These are phyloP conservation scores for Chloris gayana DNA, from an alignment of 176 grass and related monocot species.

Conservation along the genomic window DNA sequence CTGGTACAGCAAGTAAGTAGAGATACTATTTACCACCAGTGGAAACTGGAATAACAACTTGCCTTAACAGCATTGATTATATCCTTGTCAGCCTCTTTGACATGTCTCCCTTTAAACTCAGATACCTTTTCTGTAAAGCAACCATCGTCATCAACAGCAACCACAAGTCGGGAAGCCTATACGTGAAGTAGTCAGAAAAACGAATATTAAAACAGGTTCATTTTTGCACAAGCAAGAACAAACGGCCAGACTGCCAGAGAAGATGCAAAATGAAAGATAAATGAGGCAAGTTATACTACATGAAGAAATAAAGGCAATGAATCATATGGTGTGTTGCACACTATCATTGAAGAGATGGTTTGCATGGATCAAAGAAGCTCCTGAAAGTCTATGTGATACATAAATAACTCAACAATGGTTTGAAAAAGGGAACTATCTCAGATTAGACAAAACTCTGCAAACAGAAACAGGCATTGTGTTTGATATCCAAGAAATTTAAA, in stretches of 20 bases:
- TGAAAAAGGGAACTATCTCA: background rate
- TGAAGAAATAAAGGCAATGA: constrained; percentile 5
- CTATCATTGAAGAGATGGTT: constrained; percentile 20
- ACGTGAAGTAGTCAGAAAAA: constrained; percentile 16
- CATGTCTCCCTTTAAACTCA: constrained; percentile 77
- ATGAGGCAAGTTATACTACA: constrained; percentile 4
- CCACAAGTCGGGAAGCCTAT: constrained; percentile 78
- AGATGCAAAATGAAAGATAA: constrained; percentile 7
- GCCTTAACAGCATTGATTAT: constrained; percentile 81
- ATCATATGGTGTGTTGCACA: background rate
- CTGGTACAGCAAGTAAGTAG: background rate
- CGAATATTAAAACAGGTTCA: constrained; percentile 2
- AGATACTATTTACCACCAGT: constrained; percentile 24
- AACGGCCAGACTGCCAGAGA: constrained; percentile 1
- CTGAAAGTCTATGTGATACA: background rate
- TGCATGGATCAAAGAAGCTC: constrained; percentile 5
- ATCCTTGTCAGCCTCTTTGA: constrained; percentile 97
- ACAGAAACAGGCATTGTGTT: constrained; percentile 1
- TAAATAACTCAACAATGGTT: constrained; percentile 28
- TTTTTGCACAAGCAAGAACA: constrained; percentile 5
- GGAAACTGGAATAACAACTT: constrained; percentile 47
- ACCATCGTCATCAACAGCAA: constrained; percentile 94
- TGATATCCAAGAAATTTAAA: constrained; percentile 2
- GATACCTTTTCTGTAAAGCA: constrained; percentile 79
- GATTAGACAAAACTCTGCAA: background rate